Evolutionary conservation across 2,329 filamentous ascomycete species (phyloP).

Genomic region (Cytospora leucostoma): DNA sequence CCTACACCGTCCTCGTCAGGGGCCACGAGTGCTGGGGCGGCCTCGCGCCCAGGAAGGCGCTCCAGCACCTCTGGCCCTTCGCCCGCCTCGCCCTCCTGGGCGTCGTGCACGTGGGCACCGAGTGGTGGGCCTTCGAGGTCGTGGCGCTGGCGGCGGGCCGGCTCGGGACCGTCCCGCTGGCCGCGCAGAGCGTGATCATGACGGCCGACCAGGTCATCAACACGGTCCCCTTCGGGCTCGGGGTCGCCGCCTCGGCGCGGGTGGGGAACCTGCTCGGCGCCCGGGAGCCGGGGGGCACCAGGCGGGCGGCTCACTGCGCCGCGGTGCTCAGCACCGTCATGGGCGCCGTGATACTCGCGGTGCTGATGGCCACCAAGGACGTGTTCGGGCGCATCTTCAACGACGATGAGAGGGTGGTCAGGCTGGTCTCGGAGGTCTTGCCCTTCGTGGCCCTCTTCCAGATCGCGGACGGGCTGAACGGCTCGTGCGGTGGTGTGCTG

Average conservation of each 20-base stretch:
- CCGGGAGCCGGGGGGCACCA: constrained; percentile 64
- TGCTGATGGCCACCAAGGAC: constrained; percentile 70
- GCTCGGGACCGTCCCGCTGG: constrained; percentile 76
- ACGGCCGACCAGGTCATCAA: constrained; percentile 83
- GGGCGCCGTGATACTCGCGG: constrained; percentile 65
- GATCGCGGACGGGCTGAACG: constrained; percentile 85
- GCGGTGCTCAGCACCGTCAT: constrained; percentile 72
- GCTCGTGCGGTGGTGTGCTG: constrained; percentile 77
- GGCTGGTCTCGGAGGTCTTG: constrained; percentile 74
- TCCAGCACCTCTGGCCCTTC: constrained; percentile 71
- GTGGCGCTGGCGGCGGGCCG: constrained; percentile 80
- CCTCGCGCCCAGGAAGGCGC: constrained; percentile 59
- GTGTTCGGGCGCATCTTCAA: constrained; percentile 81
- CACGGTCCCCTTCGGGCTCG: constrained; percentile 84
- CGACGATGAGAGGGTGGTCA: constrained; percentile 70
- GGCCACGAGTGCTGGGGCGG: constrained; percentile 82
- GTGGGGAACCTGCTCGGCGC: constrained; percentile 80
- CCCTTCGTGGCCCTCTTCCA: constrained; percentile 88
- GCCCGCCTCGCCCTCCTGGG: constrained; percentile 74
- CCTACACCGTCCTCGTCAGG: constrained; percentile 69
- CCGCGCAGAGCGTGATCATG: constrained; percentile 88
- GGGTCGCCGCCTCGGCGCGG: constrained; percentile 75
- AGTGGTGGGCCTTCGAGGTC: constrained; percentile 96
- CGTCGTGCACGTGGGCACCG: constrained; percentile 80
- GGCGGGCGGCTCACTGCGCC: constrained; percentile 72